Conservation (phyloP, 768 basidiomycete species). For the Rossbeevera mucosa region DNA sequence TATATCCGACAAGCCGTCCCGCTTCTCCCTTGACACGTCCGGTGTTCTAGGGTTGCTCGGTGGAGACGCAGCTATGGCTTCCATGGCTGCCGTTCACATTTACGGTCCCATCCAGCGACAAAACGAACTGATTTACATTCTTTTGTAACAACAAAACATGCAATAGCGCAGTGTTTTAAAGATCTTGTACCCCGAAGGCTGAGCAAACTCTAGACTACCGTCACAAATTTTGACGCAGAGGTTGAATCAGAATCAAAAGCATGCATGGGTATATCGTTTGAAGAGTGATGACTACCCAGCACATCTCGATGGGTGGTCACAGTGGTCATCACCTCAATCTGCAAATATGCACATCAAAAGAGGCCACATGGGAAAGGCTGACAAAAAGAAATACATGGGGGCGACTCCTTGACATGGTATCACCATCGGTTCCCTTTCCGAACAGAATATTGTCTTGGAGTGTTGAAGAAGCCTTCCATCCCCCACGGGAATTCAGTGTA, state of each 20-base stretch:
- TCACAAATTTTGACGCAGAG: no score
- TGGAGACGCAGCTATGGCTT: constrained; percentile 29
- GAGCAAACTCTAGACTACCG: no score
- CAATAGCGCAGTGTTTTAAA: no score
- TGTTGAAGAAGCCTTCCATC: constrained; percentile 13
- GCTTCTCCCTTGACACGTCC: constrained; percentile 19
- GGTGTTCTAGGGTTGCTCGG: constrained; percentile 28
- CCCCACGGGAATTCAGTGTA: constrained; percentile 17
- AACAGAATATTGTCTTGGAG: constrained; percentile 8
- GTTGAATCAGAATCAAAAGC: no score
- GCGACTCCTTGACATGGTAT: background rate
- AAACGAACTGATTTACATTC: no score
- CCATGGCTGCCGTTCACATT: constrained; percentile 28
- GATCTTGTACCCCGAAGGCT: no score
- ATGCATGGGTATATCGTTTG: no score
- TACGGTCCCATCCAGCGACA: no score
- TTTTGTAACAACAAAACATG: no score
- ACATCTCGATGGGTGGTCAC: background rate
- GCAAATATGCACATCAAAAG: background rate
- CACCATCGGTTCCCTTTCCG: background rate
- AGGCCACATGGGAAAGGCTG: background rate
- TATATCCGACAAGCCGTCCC: background rate
- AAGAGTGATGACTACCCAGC: no score
- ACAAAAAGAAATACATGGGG: constrained; percentile 6
- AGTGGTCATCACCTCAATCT: background rate